Evolutionary conservation across 2,329 filamentous ascomycete species (phyloP).

Genomic region (Setomelanomma holmii): DNA sequence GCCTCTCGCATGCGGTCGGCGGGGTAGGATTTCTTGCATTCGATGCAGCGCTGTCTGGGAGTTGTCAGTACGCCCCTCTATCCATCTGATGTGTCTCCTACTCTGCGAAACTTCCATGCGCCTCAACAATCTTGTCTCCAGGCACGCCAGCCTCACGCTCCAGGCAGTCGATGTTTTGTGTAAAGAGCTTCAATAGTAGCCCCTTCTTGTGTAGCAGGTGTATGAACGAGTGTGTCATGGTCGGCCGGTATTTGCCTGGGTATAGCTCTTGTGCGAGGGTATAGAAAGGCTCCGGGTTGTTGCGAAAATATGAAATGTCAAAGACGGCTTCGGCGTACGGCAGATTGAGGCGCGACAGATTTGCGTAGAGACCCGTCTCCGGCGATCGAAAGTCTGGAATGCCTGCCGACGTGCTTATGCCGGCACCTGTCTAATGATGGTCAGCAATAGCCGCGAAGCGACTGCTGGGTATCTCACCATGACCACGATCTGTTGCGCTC

Average conservation of each 20-base stretch:
- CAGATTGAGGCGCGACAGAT: slow-evolving; percentile 83
- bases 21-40: slow-evolving; percentile 77
- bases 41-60: slow-evolving; percentile 80
- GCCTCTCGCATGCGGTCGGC: slow-evolving; percentile 75
- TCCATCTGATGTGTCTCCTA: slow-evolving; percentile 1
- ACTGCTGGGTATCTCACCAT: slow-evolving; percentile 60
- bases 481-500: slow-evolving; percentile 76
- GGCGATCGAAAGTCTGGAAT: slow-evolving; percentile 96
- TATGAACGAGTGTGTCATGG: slow-evolving; percentile 89
- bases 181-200: slow-evolving; percentile 84
- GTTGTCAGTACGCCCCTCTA: slow-evolving; percentile 2
- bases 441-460: slow-evolving; percentile 4
- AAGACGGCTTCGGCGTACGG: slow-evolving; percentile 94
- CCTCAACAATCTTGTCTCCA: slow-evolving; percentile 82
- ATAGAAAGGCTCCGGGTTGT: slow-evolving; percentile 90
- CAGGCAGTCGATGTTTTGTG: slow-evolving; percentile 96
- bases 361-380: slow-evolving; percentile 91
- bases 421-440: slow-evolving; percentile 73
- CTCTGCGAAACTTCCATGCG: slow-evolving; percentile 88
- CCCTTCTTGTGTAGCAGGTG: slow-evolving; percentile 79
- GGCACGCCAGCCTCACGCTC: slow-evolving; percentile 88
- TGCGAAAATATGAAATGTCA: slow-evolving; percentile 86
- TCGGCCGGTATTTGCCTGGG: slow-evolving; percentile 87
- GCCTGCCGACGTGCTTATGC: slow-evolving; percentile 75
- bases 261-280: slow-evolving; percentile 90